These are phyloP conservation scores for Plasmodium sp. DNA, from an alignment of 169 alveolate species.

Conservation along the genomic window DNA sequence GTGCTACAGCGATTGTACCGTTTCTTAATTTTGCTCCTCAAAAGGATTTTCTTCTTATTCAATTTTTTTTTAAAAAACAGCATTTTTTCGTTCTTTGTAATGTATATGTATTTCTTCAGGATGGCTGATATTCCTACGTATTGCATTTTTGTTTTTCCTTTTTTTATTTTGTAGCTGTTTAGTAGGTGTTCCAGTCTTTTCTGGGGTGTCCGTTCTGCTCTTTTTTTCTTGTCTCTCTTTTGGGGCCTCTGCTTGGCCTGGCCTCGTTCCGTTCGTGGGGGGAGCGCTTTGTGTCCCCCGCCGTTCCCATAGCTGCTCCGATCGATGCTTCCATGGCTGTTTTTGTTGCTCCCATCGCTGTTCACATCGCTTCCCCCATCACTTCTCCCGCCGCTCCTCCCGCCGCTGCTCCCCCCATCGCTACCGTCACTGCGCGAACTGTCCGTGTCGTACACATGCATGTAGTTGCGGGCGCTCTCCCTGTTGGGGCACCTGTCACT, in stretches of 20 bases:
- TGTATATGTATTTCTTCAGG: conserved; percentile 30
- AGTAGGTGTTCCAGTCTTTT: not conserved
- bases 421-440: not conserved
- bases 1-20: not conserved
- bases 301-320: not conserved
- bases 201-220: not conserved
- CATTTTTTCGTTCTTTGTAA: conserved; percentile 21
- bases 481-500: not conserved
- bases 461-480: not conserved
- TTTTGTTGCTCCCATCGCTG: not conserved
- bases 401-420: not conserved
- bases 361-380: not conserved
- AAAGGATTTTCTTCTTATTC: conserved; percentile 29
- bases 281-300: not conserved
- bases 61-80: conserved; percentile 28
- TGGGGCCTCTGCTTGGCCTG: not conserved
- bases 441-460: conserved; percentile 59
- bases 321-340: not conserved
- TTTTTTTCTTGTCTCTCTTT: not conserved
- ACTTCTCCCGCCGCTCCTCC: not conserved
- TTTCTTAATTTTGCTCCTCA: conserved; percentile 28
- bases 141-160: conserved; percentile 1
- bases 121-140: conserved; percentile 37
- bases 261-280: not conserved
- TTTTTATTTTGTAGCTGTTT: conserved; percentile 7